Conservation (phyloP, 2,329 filamentous ascomycete genomes). For the Cercospora janseana region DNA sequence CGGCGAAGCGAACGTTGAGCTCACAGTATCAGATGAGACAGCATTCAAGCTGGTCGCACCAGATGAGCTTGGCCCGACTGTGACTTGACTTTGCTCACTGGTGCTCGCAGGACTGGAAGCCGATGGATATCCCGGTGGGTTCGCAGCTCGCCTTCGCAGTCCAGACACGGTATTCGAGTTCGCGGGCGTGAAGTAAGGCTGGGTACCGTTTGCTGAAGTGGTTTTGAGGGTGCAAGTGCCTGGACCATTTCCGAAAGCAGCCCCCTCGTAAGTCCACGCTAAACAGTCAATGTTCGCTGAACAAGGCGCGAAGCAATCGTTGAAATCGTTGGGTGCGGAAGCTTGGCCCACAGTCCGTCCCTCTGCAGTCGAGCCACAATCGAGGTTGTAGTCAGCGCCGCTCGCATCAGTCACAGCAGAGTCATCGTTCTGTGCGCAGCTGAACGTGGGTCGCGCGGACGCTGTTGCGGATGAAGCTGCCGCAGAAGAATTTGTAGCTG, state of each 20-base stretch:
- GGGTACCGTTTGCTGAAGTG: not conserved
- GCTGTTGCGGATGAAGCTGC: too few species aligned
- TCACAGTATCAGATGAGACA: too few species aligned
- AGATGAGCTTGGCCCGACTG: too few species aligned
- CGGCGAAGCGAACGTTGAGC: too few species aligned
- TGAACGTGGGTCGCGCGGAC: conserved; percentile 11
- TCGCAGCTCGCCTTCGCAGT: not conserved
- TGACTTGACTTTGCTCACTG: too few species aligned
- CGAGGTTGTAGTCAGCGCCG: conserved; percentile 7
- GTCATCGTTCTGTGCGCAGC: conserved; percentile 9
- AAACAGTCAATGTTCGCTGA: conserved; percentile 24
- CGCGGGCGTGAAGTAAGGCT: conserved; percentile 1
- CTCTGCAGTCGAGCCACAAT: conserved; percentile 3
- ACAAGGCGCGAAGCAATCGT: conserved; percentile 30
- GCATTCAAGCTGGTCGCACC: too few species aligned
- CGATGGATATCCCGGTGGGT: not conserved
- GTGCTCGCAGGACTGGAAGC: not conserved
- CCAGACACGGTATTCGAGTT: conserved; percentile 7
- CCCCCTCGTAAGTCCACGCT: conserved; percentile 27
- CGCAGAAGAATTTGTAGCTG: too few species aligned
- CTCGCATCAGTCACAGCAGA: conserved; percentile 10
- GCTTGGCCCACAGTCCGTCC: not conserved
- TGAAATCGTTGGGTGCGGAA: conserved; percentile 12
- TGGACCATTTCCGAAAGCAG: conserved; percentile 25
- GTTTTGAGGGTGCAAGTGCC: conserved; percentile 31